Conservation (phyloP, 2,329 filamentous ascomycete genomes). For the Diaporthe sp. region DNA sequence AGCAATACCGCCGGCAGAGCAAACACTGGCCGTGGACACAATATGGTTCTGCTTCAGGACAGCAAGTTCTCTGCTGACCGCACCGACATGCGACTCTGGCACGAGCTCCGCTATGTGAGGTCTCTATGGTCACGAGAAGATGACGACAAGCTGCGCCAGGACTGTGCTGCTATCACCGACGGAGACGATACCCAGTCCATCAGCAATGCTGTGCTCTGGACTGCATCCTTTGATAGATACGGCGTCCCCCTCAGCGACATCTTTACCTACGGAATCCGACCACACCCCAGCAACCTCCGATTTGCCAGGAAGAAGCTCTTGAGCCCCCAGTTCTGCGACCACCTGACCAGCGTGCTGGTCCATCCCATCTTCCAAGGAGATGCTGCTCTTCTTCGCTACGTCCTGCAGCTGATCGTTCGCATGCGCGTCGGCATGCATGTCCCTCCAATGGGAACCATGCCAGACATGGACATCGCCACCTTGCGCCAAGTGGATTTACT, state of each 20-base stretch:
- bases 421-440: slow-evolving; percentile 13
- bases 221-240: slow-evolving; percentile 15
- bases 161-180: neutral
- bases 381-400: neutral
- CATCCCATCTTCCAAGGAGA: slow-evolving; percentile 26
- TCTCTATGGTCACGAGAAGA: slow-evolving; percentile 6
- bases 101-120: slow-evolving; percentile 18
- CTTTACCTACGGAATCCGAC: slow-evolving; percentile 28
- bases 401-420: slow-evolving; percentile 2
- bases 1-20: neutral
- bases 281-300: neutral
- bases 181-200: neutral
- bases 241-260: slow-evolving; percentile 13
- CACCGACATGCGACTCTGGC: slow-evolving; percentile 14
- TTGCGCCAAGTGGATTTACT: neutral
- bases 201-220: slow-evolving; percentile 17
- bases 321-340: neutral
- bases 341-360: neutral
- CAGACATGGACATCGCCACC: neutral
- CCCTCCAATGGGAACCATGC: slow-evolving; percentile 9
- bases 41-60: neutral
- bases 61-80: slow-evolving; percentile 20
- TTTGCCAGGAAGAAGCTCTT: neutral
- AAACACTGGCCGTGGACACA: neutral
- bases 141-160: neutral